phyloP scores from a whole-genome alignment of 768 basidiomycete species.

The Lentinula edodes region DNA sequence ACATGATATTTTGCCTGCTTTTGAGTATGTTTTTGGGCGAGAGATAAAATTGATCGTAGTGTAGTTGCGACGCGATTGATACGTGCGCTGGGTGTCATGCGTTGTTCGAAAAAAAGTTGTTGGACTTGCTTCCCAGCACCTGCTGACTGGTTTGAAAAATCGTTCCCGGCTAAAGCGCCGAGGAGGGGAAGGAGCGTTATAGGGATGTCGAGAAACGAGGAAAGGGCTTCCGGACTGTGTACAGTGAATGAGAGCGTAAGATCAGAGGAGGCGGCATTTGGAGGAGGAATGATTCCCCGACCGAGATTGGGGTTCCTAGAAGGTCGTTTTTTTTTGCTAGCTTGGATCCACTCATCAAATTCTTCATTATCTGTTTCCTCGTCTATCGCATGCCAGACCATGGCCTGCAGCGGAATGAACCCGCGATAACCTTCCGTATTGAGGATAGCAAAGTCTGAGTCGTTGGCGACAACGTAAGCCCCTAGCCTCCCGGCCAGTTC shows the following conservation, averaged over 20 bases:
- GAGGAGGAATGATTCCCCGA: slow-evolving; percentile 53
- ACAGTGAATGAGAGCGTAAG: slow-evolving; percentile 49
- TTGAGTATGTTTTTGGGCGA: slow-evolving; percentile 27
- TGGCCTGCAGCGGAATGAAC: slow-evolving; percentile 71
- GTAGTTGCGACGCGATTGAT: slow-evolving; percentile 60
- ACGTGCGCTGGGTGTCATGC: slow-evolving; percentile 52
- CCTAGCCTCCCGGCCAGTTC: slow-evolving; percentile 70
- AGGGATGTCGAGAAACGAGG: slow-evolving; percentile 62
- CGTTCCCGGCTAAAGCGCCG: slow-evolving; percentile 77
- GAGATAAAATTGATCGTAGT: slow-evolving; percentile 48
- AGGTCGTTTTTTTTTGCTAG: slow-evolving; percentile 45
- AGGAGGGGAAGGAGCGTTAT: slow-evolving; percentile 70
- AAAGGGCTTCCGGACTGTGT: slow-evolving; percentile 58
- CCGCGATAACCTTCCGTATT: slow-evolving; percentile 74
- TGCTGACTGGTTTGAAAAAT: slow-evolving; percentile 48
- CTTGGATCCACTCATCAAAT: slow-evolving; percentile 27
- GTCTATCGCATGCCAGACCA: slow-evolving; percentile 53
- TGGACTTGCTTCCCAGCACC: slow-evolving; percentile 33
- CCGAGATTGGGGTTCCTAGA: slow-evolving; percentile 18
- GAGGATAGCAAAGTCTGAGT: slow-evolving; percentile 80
- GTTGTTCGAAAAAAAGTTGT: slow-evolving; percentile 62
- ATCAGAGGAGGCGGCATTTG: slow-evolving; percentile 23
- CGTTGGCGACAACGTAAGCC: slow-evolving; percentile 72
- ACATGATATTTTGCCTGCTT: slow-evolving; percentile 47
- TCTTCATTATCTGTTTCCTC: slow-evolving; percentile 25